Evolutionary conservation across 495 filamentous ascomycete genomes (phyloP), one percentile per base, ranked within the genome.

Genomic region (Monascus purpureus): DNA sequence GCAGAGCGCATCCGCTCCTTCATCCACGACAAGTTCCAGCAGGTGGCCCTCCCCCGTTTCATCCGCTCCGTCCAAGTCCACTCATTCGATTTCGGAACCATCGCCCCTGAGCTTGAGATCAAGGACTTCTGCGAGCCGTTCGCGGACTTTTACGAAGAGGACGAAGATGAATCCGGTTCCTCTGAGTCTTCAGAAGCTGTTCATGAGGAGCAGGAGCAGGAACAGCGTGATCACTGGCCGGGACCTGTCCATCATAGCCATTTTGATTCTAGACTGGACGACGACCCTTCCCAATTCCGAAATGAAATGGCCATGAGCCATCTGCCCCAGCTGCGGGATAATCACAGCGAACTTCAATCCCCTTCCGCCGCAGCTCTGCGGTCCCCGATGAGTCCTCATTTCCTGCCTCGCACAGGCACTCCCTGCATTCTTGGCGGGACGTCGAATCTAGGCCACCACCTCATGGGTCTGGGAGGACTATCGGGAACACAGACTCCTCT

Each of bases 111-210:
- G 37, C 61, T 99, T 15, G 84, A 92, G 50, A 73, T 99, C 26
- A 95, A 94, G 57, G 88, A 95, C 44, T 82, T 99, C 37, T 88
- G 87, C 45, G 88, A 96, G 52, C 90, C 90, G 0, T 72, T 95
- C 28, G 72, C 83, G 2, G 90, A 96, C 40, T 99, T 99, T 47
- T 99, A 99, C 61, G 92, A 95, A 44, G 80, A 83, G 42, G 78
- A 83, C 29, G 65, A 74, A 8, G 67, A 68, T 58, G 54, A 57
- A 27, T 23, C 32, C 4, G 42, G 53, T 16, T 42, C 49, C 11
- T 60, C 58, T 9, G 71, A 72, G 17, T 46, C 48, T 7, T 59
- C 55, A 2, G 58, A 61, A 20, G 57, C 51, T 0, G 9, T 20
- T 6, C 5, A 6, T 6, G 8, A 13, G 12, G 28, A 8, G 9